A percentile compares a stretch with the other conserved stretches of the same genome.
These are phyloP conservation scores for Hydnomerulius pinastri DNA, from an alignment of 768 basidiomycete genomes.

Conservation along the genomic window DNA sequence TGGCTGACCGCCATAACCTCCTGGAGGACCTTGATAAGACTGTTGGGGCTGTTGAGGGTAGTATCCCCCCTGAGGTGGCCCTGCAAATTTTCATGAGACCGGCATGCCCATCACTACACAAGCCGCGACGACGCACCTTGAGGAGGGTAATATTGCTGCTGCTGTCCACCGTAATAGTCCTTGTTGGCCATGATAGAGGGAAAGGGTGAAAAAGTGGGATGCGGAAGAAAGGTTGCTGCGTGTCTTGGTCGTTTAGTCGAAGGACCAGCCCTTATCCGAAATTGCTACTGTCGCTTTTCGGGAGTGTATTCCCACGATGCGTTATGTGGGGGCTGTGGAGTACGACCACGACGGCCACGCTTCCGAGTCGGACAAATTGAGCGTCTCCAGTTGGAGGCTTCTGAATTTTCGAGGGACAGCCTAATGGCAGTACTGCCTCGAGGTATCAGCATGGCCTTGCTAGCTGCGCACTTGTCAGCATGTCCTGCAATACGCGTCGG, in stretches of 20 bases:
- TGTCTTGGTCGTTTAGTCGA: constrained; percentile 12
- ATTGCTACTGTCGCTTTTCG: neutral
- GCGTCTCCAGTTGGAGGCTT: neutral
- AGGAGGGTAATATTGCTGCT: constrained; percentile 58
- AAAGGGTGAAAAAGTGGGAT: constrained; percentile 13
- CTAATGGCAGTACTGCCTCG: neutral
- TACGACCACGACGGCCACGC: neutral
- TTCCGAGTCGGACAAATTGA: neutral
- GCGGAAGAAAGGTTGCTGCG: constrained; percentile 8
- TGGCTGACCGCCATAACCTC: constrained; percentile 37
- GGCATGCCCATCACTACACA: neutral
- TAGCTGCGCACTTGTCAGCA: neutral
- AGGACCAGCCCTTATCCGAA: constrained; percentile 3
- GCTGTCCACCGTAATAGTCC: constrained; percentile 64
- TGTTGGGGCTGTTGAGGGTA: constrained; percentile 76
- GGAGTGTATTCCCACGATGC: neutral
- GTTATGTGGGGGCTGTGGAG: neutral
- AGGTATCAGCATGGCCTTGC: constrained; percentile 4
- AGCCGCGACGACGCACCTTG: constrained; percentile 37
- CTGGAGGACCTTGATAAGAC: constrained; percentile 62
- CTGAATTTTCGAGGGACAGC: neutral
- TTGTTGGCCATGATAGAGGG: constrained; percentile 61
- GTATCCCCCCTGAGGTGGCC: constrained; percentile 69
- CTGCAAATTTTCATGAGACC: constrained; percentile 26
- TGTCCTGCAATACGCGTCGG: neutral